Evolutionary conservation across 2,329 filamentous ascomycete species (phyloP).

Genomic region (Rhexocercosporidium sp.): DNA sequence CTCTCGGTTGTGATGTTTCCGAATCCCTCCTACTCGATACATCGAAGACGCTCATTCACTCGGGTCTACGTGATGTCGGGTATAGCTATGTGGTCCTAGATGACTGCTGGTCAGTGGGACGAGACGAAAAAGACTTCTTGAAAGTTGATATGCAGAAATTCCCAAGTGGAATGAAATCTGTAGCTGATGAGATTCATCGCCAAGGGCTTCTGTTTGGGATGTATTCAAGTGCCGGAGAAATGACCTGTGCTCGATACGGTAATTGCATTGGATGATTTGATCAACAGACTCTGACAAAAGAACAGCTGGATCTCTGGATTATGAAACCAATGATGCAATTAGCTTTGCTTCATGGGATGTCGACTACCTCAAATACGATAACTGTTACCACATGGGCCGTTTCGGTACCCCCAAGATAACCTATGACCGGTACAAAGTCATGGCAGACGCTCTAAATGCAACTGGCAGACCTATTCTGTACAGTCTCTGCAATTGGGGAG

Average conservation of each 20-base stretch:
- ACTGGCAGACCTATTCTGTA: constrained; percentile 43
- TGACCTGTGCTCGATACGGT: constrained; percentile 38
- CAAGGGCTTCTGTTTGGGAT: constrained; percentile 49
- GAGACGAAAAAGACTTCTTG: constrained; percentile 40
- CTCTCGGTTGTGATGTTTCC: constrained; percentile 55
- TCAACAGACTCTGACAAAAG: not conserved
- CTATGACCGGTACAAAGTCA: constrained; percentile 39
- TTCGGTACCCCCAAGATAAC: constrained; percentile 43
- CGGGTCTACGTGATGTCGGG: constrained; percentile 55
- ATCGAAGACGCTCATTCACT: constrained; percentile 51
- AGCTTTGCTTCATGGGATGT: constrained; percentile 57
- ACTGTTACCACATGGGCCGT: constrained; percentile 58
- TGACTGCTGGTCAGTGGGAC: constrained; percentile 53
- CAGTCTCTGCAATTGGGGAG: constrained; percentile 51
- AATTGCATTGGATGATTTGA: not conserved
- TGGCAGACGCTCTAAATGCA: constrained; percentile 41
- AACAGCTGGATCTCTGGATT: constrained; percentile 33
- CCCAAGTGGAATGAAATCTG: constrained; percentile 47
- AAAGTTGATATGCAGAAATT: constrained; percentile 46
- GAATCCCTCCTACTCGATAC: constrained; percentile 53
- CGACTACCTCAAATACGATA: constrained; percentile 58
- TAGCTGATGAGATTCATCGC: constrained; percentile 47
- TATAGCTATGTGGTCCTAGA: constrained; percentile 61
- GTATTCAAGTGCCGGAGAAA: constrained; percentile 45
- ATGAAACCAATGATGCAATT: constrained; percentile 55